Evolutionary conservation across 495 filamentous ascomycete genomes (phyloP).

Genomic region (Neurospora sp.): DNA sequence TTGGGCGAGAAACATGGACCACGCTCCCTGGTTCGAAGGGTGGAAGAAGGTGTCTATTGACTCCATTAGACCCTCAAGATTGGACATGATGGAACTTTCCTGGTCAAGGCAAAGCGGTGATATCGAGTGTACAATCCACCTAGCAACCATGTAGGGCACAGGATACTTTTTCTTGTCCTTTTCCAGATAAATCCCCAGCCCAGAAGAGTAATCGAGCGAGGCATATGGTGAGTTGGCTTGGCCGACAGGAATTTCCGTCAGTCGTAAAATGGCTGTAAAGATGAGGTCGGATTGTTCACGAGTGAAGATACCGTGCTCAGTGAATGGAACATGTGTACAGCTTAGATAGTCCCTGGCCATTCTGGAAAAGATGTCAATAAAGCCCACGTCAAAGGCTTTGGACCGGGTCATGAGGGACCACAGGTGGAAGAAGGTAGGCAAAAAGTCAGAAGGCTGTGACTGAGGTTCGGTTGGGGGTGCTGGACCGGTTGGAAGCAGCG

Average conservation of each 20-base stretch:
- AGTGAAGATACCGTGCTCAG: conserved; percentile 82
- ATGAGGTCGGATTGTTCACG: conserved; percentile 85
- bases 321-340: conserved; percentile 67
- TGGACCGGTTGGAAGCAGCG: conserved; percentile 78
- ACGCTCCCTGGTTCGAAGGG: conserved; percentile 86
- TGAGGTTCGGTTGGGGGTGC: conserved; percentile 59
- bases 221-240: conserved; percentile 92
- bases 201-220: conserved; percentile 71
- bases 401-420: conserved; percentile 92
- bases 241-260: conserved; percentile 94
- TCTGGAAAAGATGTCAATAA: conserved; percentile 82
- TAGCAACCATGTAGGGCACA: conserved; percentile 80
- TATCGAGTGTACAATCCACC: conserved; percentile 90
- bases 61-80: conserved; percentile 87
- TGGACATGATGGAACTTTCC: conserved; percentile 69
- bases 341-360: conserved; percentile 72
- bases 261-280: conserved; percentile 79
- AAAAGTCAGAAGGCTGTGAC: conserved; percentile 67
- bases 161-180: conserved; percentile 90
- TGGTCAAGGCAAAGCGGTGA: conserved; percentile 74
- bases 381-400: conserved; percentile 74
- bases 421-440: conserved; percentile 89
- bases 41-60: conserved; percentile 99
- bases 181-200: conserved; percentile 74
- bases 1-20: conserved; percentile 85